phyloP scores from a whole-genome alignment of 768 basidiomycete species.

The Galerina marginata region DNA sequence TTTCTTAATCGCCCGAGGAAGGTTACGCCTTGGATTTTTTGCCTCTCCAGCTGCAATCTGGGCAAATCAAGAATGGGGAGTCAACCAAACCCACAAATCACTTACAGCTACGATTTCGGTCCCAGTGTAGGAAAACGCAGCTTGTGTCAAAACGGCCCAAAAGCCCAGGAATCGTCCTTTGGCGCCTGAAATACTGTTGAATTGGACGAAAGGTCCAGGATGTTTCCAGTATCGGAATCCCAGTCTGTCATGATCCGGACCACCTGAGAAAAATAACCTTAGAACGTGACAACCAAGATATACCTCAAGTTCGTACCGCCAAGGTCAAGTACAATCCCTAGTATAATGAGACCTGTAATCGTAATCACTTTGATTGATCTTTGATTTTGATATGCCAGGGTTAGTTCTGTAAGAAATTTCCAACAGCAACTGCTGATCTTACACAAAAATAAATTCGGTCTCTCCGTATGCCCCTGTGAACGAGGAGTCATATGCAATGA shows the following conservation, averaged over 20 bases:
- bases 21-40: conserved; percentile 78
- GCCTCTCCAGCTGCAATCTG: conserved; percentile 89
- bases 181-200: conserved; percentile 60
- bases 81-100: conserved; percentile 7
- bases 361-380: conserved; percentile 88
- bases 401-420: not conserved
- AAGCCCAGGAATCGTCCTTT: conserved; percentile 76
- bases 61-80: not conserved
- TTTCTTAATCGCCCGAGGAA: conserved; percentile 68
- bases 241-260: conserved; percentile 76
- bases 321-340: conserved; percentile 78
- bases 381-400: conserved; percentile 26
- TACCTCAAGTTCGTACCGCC: conserved; percentile 50
- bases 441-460: conserved; percentile 87
- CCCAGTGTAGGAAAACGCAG: conserved; percentile 92
- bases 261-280: conserved; percentile 49
- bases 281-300: not conserved
- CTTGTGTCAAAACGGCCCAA: conserved; percentile 73
- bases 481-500: not conserved
- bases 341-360: conserved; percentile 71
- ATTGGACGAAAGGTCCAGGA: conserved; percentile 89
- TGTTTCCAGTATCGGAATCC: conserved; percentile 85
- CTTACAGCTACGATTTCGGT: conserved; percentile 92
- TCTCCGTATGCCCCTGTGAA: conserved; percentile 73
- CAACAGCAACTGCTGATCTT: conserved; percentile 28